Conservation (phyloP, 2,329 filamentous ascomycete genomes). For the Monosporascus sp. region DNA sequence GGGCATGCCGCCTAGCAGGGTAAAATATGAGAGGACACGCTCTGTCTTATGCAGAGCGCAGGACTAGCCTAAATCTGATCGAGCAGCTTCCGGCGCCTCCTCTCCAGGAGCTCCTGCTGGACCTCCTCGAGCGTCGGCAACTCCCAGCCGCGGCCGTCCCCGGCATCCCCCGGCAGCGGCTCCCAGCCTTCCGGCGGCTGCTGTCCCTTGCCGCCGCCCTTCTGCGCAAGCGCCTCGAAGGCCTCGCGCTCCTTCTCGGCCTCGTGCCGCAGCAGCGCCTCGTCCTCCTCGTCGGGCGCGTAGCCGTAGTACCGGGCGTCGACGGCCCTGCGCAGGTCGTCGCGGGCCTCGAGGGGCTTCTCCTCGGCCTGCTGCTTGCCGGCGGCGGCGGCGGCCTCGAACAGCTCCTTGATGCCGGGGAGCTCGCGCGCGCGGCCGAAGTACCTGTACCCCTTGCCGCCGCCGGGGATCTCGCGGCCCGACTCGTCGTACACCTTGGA, state of each 20-base stretch:
- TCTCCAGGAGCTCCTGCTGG: conserved; percentile 86
- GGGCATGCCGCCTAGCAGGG: too few relatives aligned
- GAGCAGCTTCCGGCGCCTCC: conserved; percentile 74
- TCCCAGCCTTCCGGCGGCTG: conserved; percentile 69
- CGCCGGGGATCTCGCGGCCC: conserved; percentile 64
- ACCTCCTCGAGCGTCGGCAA: conserved; percentile 86
- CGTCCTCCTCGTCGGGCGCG: conserved; percentile 87
- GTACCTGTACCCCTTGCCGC: conserved; percentile 88
- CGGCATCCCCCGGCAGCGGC: conserved; percentile 77
- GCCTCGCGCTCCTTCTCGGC: conserved; percentile 77
- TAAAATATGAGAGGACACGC: too few relatives aligned
- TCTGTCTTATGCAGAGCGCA: neutral
- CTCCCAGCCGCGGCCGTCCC: conserved; percentile 77
- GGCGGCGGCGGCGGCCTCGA: conserved; percentile 64
- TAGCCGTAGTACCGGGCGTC: conserved; percentile 97
- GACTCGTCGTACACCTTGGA: conserved; percentile 65
- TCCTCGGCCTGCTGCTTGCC: conserved; percentile 44
- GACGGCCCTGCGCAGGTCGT: conserved; percentile 68
- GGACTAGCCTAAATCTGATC: conserved; percentile 58
- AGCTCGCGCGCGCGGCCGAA: conserved; percentile 87
- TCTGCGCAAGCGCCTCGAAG: conserved; percentile 58
- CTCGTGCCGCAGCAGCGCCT: conserved; percentile 74
- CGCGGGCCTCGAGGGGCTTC: conserved; percentile 61
- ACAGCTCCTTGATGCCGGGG: conserved; percentile 93
- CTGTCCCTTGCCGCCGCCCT: conserved; percentile 48